These are phyloP conservation scores for Psilocybe subaeruginosa DNA, from an alignment of 768 basidiomycete genomes.

Conservation along the genomic window DNA sequence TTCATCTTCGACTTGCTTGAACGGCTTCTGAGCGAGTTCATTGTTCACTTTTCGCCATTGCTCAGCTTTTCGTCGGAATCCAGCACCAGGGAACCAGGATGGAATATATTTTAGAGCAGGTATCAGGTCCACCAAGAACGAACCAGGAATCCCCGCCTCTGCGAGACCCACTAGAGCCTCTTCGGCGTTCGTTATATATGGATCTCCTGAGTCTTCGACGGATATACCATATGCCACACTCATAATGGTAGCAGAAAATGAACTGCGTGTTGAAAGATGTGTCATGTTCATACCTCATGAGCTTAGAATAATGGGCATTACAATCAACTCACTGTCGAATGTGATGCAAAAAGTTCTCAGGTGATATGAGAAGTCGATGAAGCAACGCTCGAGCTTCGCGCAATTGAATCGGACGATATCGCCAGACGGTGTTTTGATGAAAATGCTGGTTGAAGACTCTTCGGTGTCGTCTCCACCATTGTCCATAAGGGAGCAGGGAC, in stretches of 20 bases:
- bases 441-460: conserved; percentile 56
- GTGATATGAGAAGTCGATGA: conserved; percentile 25
- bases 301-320: background rate
- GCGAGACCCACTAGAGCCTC: conserved; percentile 27
- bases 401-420: conserved; percentile 48
- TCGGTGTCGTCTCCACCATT: conserved; percentile 49
- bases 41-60: conserved; percentile 18
- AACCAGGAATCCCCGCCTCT: conserved; percentile 27
- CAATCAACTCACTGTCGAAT: conserved; percentile 19
- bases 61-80: conserved; percentile 31
- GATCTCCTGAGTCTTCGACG: conserved; percentile 34
- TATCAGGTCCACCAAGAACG: conserved; percentile 26
- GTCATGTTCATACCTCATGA: background rate
- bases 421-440: conserved; percentile 38
- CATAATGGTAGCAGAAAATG: conserved; percentile 43
- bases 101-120: conserved; percentile 37
- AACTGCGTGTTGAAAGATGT: conserved; percentile 27
- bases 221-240: conserved; percentile 39
- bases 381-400: conserved; percentile 47
- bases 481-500: conserved; percentile 44
- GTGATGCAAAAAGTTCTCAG: conserved; percentile 21
- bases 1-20: conserved; percentile 20
- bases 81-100: conserved; percentile 41
- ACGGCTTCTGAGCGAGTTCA: conserved; percentile 19
- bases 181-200: conserved; percentile 34